Evolutionary conservation across 78 protist genomes (phyloP).

Genomic region (Polysphondylium violaceum): DNA sequence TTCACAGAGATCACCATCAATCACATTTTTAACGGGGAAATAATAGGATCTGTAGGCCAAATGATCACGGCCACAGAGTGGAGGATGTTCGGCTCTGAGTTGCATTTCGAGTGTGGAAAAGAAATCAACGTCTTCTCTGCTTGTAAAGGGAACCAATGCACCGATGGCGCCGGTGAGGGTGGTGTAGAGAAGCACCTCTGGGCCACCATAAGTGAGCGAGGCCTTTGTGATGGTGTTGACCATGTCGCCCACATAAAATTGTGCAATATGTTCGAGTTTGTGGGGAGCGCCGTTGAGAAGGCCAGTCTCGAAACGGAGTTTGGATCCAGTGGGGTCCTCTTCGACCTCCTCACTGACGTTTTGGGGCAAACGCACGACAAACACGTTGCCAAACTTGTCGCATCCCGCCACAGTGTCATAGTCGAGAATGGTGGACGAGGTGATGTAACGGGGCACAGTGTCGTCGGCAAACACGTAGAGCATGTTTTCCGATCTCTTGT

Average conservation of each 20-base stretch:
- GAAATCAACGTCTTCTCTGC: conserved; percentile 92
- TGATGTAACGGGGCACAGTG: conserved; percentile 92
- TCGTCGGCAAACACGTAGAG: conserved; percentile 95
- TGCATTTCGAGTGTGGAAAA: conserved; percentile 93
- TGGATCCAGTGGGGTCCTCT: conserved; percentile 86
- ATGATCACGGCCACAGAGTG: conserved; percentile 94
- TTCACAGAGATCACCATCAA: conserved; percentile 97
- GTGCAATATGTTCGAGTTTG: conserved; percentile 72
- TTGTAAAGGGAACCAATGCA: conserved; percentile 87
- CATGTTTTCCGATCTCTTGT: conserved; percentile 82
- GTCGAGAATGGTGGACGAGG: conserved; percentile 87
- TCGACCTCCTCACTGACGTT: conserved; percentile 85
- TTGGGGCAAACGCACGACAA: conserved; percentile 88
- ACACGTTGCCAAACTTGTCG: conserved; percentile 96
- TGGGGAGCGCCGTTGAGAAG: conserved; percentile 86
- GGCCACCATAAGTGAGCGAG: conserved; percentile 83
- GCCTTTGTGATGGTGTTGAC: conserved; percentile 80
- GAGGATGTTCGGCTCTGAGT: conserved; percentile 87
- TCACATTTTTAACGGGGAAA: conserved; percentile 93
- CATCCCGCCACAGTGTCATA: conserved; percentile 92
- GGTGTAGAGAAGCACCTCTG: conserved; percentile 82
- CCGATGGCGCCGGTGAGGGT: conserved; percentile 87
- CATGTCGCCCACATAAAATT: conserved; percentile 93
- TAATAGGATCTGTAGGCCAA: conserved; percentile 92
- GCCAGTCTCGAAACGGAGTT: conserved; percentile 75